Percentiles rank a stretch among this genome's conserved stretches.
These are phyloP conservation scores for Eutrema salsugineum DNA, from an alignment of 441 rosid species.

Conservation along the genomic window DNA sequence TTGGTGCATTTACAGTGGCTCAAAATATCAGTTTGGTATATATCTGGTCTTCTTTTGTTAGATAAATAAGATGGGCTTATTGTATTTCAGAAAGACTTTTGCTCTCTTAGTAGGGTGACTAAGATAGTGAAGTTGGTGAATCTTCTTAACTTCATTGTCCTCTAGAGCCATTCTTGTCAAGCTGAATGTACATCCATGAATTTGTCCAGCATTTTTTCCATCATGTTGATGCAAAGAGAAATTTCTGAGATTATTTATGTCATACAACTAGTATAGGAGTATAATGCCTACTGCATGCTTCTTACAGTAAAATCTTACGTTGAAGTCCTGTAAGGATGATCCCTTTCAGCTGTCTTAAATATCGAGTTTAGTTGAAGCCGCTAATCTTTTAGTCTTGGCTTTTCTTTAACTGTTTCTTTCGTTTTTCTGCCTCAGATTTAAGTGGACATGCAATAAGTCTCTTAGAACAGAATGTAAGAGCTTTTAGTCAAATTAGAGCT, in stretches of 20 bases:
- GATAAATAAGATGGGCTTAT: neutral
- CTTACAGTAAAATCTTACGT: neutral
- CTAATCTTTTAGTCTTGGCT: neutral
- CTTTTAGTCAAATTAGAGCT: constrained; percentile 65
- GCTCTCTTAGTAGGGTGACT: neutral
- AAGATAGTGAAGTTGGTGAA: neutral
- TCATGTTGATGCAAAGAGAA: neutral
- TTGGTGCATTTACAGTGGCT: neutral
- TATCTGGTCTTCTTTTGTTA: neutral
- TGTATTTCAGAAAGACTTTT: neutral
- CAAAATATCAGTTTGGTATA: neutral
- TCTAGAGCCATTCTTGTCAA: neutral
- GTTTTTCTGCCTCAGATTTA: constrained; percentile 29
- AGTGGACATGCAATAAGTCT: constrained; percentile 54
- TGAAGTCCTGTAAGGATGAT: neutral
- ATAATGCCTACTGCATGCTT: neutral
- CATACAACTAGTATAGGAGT: neutral
- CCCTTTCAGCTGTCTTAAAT: neutral
- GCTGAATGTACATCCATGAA: neutral
- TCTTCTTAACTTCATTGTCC: neutral
- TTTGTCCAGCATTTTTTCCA: neutral
- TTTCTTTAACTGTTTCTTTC: neutral
- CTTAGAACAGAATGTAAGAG: constrained; percentile 72
- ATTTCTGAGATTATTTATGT: neutral
- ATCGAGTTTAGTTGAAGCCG: neutral